Evolutionary conservation across 2,329 filamentous ascomycete species (phyloP).

Genomic region (Pestalotiopsis sp.): DNA sequence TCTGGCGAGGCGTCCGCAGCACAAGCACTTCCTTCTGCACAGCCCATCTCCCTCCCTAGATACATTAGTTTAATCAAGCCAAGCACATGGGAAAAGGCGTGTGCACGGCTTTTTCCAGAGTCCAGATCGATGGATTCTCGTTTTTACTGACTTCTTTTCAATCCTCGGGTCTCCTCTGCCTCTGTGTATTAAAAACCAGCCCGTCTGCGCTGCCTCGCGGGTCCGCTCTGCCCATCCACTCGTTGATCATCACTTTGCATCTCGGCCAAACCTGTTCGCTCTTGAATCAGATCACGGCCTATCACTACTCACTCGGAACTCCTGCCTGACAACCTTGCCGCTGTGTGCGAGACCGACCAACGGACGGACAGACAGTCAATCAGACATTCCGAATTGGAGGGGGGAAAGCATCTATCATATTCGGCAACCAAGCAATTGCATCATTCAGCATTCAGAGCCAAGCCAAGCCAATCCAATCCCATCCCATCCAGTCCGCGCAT

Average conservation of each 20-base stretch:
- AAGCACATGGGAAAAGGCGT: not conserved
- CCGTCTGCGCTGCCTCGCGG: constrained; percentile 6
- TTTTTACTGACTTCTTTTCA: not conserved
- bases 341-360: not conserved
- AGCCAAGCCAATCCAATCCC: not conserved
- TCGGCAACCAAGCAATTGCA: not conserved
- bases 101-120: not conserved
- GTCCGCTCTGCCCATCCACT: not conserved
- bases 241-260: constrained; percentile 2
- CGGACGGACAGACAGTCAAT: not conserved
- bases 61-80: constrained; percentile 1
- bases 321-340: not conserved
- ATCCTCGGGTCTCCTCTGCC: not conserved
- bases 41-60: constrained; percentile 4
- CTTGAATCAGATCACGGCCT: not conserved
- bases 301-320: not conserved
- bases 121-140: not conserved
- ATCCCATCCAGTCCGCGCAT: not conserved
- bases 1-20: constrained; percentile 1
- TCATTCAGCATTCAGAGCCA: not conserved
- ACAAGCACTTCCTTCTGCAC: constrained; percentile 1
- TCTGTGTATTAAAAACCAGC: not conserved
- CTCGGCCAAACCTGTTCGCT: not conserved
- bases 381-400: not conserved
- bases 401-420: not conserved